These are phyloP conservation scores for Verbascum thapsus DNA, from an alignment of 257 asterid species.

Conservation along the genomic window DNA sequence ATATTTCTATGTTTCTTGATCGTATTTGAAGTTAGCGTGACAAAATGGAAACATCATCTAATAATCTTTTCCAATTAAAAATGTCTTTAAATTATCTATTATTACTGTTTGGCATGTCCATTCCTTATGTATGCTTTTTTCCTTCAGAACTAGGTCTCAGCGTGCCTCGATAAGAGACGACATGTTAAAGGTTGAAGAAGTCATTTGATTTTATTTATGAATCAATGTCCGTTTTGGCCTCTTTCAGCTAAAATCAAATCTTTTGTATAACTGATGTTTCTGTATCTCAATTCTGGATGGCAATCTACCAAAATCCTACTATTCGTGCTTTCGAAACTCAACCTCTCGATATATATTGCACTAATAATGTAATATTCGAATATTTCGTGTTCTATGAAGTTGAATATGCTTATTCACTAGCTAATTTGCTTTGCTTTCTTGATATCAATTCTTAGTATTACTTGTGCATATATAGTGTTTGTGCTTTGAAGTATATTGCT, in stretches of 20 bases:
- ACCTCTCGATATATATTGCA: not conserved
- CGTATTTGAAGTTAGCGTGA: not conserved
- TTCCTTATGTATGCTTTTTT: slow-evolving; percentile 25
- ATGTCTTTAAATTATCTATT: not conserved
- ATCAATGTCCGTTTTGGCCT: slow-evolving; percentile 5
- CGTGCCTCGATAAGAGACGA: slow-evolving; percentile 69
- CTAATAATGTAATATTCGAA: not conserved
- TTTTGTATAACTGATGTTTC: slow-evolving; percentile 29
- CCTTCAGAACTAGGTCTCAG: slow-evolving; percentile 71
- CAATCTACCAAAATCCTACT: too few relatives aligned
- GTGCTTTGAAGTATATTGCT: too few relatives aligned
- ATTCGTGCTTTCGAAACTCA: not conserved
- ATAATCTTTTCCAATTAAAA: too few relatives aligned
- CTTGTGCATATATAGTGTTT: too few relatives aligned
- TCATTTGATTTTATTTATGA: slow-evolving; percentile 28
- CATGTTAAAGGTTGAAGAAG: slow-evolving; percentile 40
- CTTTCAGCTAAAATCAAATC: slow-evolving; percentile 21
- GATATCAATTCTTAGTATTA: too few relatives aligned
- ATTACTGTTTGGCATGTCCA: not conserved
- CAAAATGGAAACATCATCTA: not conserved
- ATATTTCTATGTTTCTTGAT: not conserved
- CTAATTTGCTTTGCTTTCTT: too few relatives aligned
- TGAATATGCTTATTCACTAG: not conserved
- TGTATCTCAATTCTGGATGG: slow-evolving; percentile 7
- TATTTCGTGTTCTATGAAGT: not conserved